Evolutionary conservation across 2,329 filamentous ascomycete species (phyloP).

Genomic region (Mycosphaerella sp.): DNA sequence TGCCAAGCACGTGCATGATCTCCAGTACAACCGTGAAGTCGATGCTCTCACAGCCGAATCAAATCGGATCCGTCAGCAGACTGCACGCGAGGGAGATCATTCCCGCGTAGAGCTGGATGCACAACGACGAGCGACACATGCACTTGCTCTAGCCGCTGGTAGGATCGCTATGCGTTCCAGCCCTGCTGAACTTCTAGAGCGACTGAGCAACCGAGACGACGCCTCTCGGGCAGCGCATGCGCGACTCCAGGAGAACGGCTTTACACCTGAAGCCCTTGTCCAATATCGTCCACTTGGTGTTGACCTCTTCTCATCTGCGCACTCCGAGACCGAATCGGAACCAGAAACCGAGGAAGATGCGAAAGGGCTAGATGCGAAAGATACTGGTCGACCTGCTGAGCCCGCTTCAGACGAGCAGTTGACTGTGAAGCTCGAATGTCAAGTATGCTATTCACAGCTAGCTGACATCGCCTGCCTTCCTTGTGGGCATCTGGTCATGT

Average conservation of each 20-base stretch:
- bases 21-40: constrained; percentile 3
- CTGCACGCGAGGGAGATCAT: constrained; percentile 28
- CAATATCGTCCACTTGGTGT: constrained; percentile 1
- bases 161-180: constrained; percentile 27
- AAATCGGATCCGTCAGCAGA: constrained; percentile 14
- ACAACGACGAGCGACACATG: constrained; percentile 25
- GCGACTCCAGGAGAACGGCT: constrained; percentile 21
- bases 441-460: constrained; percentile 49
- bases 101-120: constrained; percentile 28
- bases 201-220: constrained; percentile 25
- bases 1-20: constrained; percentile 19
- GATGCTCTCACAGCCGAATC: constrained; percentile 5
- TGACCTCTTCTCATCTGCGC: constrained; percentile 10
- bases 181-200: constrained; percentile 22
- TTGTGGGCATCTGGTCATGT: constrained; percentile 52
- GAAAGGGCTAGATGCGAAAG: constrained; percentile 42
- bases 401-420: constrained; percentile 46
- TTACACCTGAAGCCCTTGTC: constrained; percentile 6
- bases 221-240: constrained; percentile 28
- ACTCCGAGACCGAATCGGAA: constrained; percentile 20
- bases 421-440: constrained; percentile 47
- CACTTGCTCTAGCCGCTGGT: constrained; percentile 27
- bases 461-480: constrained; percentile 49
- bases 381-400: constrained; percentile 41
- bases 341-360: constrained; percentile 23